A percentile compares a stretch with the other conserved stretches of the same genome.
Conservation (phyloP, 352 stramenopile genomes). For the Pythium periplocum region DNA sequence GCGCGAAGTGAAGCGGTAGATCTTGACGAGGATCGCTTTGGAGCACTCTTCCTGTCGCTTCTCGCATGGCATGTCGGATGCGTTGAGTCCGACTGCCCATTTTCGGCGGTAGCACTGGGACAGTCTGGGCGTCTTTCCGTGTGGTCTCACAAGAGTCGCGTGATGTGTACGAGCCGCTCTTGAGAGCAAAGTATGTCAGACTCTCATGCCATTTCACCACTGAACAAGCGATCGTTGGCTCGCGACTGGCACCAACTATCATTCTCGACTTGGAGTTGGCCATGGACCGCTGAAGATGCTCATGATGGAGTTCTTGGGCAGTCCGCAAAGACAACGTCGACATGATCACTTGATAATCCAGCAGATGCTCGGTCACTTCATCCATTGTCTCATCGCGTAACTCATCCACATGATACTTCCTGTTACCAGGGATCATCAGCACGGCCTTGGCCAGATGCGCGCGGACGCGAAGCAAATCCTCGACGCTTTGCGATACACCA, state of each 20-base stretch:
- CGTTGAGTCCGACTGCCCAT: too few relatives aligned
- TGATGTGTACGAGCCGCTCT: constrained; percentile 18
- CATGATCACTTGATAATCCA: constrained; percentile 69
- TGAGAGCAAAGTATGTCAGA: constrained; percentile 55
- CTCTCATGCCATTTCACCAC: constrained; percentile 51
- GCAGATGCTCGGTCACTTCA: constrained; percentile 34
- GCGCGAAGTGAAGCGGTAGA: constrained; percentile 29
- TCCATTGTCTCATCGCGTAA: constrained; percentile 25
- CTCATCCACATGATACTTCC: constrained; percentile 38
- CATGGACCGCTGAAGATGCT: constrained; percentile 19
- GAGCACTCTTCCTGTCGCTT: constrained; percentile 5
- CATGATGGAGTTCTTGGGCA: constrained; percentile 27
- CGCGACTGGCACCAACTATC: background rate
- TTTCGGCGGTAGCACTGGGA: too few relatives aligned
- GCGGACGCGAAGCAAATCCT: constrained; percentile 45
- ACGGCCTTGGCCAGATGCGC: constrained; percentile 33
- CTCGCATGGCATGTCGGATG: constrained; percentile 6
- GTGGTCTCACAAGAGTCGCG: constrained; percentile 8
- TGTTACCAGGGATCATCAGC: constrained; percentile 45
- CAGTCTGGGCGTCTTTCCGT: background rate
- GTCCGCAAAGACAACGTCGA: constrained; percentile 46
- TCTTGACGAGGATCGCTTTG: constrained; percentile 19
- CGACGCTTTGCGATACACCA: constrained; percentile 40
- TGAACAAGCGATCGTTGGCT: constrained; percentile 26
- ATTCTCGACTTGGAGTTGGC: background rate